Base-by-base conservation (phyloP, 2,329 filamentous ascomycete species). In the Botrytis fragariae region DNA sequence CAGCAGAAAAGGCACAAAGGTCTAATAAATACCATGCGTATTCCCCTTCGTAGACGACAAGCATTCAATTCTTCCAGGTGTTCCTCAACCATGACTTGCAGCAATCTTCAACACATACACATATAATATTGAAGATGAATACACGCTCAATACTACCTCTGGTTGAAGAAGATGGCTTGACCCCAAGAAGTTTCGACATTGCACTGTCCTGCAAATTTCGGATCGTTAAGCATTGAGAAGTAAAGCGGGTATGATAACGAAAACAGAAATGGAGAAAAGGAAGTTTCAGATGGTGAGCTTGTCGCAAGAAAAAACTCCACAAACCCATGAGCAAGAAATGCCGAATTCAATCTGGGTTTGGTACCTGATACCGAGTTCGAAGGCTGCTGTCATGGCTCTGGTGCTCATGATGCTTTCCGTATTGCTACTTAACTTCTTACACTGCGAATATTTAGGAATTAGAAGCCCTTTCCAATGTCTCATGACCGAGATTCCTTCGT, bases 251-350 rank as follows among this genome's bases (percentile, higher is more conserved):
- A 8, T 3, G 44, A 20, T 0, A 45, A 22, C 9, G 44, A 20
- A 2, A 45, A 45, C 2, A 9, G 32, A n/a, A n/a, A n/a, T n/a
- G n/a, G 10, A 44, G 42, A 0, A 2, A 44, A 44, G 42, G 8
- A 20, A 20, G 8, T 20, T 0, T 44, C 18, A 7, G 42, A 44
- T 2, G 42, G 4, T 1, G 5, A 44, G 5, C 1, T 7, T 45
- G 18, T 45, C 20, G 44, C 18, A 8, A 45, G 18, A 44, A 45
- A 45, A 45, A 20, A 2, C 8, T 7, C 2, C 44, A 45, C 18
- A 6, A 20, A 45, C 1, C 9, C 44, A 8, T 0, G 6, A 20
- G 44, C 44, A 7, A 45, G 6, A 45, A 45, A 45, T 7, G 9
- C 3, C 44, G 7, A 22, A 10, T 45, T 9, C 1, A 45, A 1